phyloP scores from a whole-genome alignment of 164 flowering plant genomes.

The Berberis vulgaris region DNA sequence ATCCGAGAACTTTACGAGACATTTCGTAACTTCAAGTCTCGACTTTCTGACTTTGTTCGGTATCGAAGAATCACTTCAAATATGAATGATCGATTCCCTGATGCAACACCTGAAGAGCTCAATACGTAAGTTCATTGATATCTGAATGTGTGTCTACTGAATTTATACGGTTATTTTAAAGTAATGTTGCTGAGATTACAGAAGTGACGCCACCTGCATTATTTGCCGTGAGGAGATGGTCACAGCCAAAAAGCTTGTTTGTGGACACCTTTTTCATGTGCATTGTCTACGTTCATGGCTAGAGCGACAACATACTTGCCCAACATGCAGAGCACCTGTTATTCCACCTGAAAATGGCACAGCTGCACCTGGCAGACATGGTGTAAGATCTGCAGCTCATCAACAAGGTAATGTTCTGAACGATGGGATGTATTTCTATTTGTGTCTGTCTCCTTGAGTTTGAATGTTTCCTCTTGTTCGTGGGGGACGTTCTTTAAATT shows the following conservation, averaged over 20 bases:
- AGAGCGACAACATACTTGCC: constrained; percentile 96
- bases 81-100: constrained; percentile 97
- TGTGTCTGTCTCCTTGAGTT: neutral
- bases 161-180: neutral
- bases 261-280: constrained; percentile 97
- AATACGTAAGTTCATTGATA: constrained; percentile 45
- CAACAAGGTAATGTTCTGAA: constrained; percentile 47
- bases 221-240: constrained; percentile 99
- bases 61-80: constrained; percentile 96
- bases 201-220: constrained; percentile 97
- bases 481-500: neutral
- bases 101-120: constrained; percentile 93
- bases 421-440: neutral
- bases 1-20: constrained; percentile 96
- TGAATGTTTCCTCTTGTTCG: neutral
- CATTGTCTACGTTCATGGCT: constrained; percentile 98
- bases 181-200: constrained; percentile 24
- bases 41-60: constrained; percentile 93
- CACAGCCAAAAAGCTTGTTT: constrained; percentile 78
- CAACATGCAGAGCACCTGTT: constrained; percentile 95
- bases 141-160: neutral
- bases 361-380: constrained; percentile 31
- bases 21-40: constrained; percentile 84
- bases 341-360: constrained; percentile 74
- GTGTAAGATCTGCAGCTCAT: constrained; percentile 26